These are phyloP conservation scores for Digitaria exilis DNA, from an alignment of 202 grass and related monocot species.

Conservation along the genomic window DNA sequence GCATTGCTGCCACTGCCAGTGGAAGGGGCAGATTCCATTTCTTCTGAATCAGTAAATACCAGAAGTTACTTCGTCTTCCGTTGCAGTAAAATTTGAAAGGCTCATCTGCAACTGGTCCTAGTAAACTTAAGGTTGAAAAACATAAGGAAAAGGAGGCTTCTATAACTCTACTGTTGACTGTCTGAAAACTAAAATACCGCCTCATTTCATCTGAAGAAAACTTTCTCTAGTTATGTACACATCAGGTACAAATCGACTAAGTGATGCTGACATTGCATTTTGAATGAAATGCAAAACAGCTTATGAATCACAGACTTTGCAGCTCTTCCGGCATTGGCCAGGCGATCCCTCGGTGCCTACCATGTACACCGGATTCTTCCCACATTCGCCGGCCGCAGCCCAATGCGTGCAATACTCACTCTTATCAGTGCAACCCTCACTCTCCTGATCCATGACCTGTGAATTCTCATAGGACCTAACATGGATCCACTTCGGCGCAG, in stretches of 20 bases:
- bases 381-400: slow-evolving; percentile 53
- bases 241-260: no score
- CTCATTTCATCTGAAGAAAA: not conserved
- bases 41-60: slow-evolving; percentile 34
- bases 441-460: not conserved
- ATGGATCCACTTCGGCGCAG: slow-evolving; percentile 76
- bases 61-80: slow-evolving; percentile 23
- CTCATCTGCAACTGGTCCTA: not conserved
- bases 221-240: not conserved
- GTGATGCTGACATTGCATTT: not conserved
- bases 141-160: not conserved
- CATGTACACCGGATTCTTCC: slow-evolving; percentile 66
- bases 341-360: slow-evolving; percentile 33
- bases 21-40: slow-evolving; percentile 18
- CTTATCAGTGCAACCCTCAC: slow-evolving; percentile 42
- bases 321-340: slow-evolving; percentile 60
- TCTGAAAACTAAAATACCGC: not conserved
- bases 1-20: slow-evolving; percentile 28
- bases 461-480: slow-evolving; percentile 42
- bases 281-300: not conserved
- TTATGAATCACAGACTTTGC: slow-evolving; percentile 40
- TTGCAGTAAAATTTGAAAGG: slow-evolving; percentile 9
- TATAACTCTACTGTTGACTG: not conserved
- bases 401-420: slow-evolving; percentile 48
- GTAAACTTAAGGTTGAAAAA: not conserved